Evolutionary conservation across 331 rosid species (phyloP).

Genomic region (Stylosanthes scabra): DNA sequence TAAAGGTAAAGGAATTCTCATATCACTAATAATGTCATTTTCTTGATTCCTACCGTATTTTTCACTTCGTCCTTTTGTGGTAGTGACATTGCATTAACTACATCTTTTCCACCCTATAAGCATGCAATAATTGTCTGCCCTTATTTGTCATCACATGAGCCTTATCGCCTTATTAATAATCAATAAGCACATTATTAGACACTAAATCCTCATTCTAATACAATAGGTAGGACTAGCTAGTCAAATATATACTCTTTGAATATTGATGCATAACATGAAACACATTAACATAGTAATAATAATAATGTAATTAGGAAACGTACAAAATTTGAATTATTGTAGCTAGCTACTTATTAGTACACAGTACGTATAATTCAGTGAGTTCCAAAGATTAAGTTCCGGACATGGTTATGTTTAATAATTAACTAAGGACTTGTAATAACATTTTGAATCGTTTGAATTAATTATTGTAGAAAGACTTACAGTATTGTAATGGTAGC

Average conservation of each 20-base stretch:
- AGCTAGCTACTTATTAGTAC: background rate
- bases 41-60: background rate
- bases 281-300: background rate
- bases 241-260: background rate
- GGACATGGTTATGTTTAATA: background rate
- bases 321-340: background rate
- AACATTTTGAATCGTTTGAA: background rate
- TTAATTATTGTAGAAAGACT: background rate
- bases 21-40: background rate
- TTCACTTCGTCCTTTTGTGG: background rate
- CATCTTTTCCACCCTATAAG: conserved; percentile 30
- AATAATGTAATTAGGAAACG: background rate
- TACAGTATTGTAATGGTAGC: background rate
- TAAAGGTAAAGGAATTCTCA: no score
- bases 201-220: conserved; percentile 23
- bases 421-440: background rate
- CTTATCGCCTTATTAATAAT: conserved; percentile 17
- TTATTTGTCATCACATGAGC: conserved; percentile 45
- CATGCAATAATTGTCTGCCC: conserved; percentile 51
- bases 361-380: background rate
- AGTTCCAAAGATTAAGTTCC: background rate
- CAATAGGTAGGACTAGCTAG: conserved; percentile 8
- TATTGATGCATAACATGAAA: background rate
- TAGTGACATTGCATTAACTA: conserved; percentile 26
- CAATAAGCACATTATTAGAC: conserved; percentile 20